These are phyloP conservation scores for Kewa caespitosa DNA, from an alignment of 179 eudicot species.

Conservation along the genomic window DNA sequence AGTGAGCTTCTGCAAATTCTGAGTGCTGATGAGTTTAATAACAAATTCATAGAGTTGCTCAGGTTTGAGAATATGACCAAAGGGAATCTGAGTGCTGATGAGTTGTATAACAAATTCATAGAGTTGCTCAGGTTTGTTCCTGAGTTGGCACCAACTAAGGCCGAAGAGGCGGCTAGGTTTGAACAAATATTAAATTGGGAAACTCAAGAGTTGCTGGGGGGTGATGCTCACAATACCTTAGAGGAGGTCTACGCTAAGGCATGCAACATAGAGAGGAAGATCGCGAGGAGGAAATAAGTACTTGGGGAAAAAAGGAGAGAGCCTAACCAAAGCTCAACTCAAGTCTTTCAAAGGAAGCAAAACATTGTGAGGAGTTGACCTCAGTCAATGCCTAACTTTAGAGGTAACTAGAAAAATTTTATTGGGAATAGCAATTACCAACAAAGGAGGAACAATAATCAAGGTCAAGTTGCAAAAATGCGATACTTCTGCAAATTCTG, in stretches of 20 bases:
- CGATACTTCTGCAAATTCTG: background rate
- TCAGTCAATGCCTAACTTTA: background rate
- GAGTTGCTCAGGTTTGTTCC: background rate
- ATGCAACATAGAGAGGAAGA: background rate
- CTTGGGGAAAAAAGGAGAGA: background rate
- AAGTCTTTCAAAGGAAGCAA: background rate
- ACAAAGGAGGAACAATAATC: no score
- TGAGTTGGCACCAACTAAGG: background rate
- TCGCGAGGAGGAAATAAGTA: background rate
- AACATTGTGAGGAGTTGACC: no score
- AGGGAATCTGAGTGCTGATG: background rate
- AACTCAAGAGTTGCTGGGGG: background rate
- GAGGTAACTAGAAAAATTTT: no score
- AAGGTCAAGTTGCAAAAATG: no score
- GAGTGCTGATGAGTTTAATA: no score
- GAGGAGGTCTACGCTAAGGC: background rate
- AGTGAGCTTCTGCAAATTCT: no score
- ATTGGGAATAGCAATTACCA: no score
- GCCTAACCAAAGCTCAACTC: background rate
- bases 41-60: no score
- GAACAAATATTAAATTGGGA: background rate
- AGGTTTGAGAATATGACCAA: no score
- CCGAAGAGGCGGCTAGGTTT: background rate
- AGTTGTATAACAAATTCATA: background rate
- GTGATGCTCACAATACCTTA: background rate